Percentiles rank a stretch among this genome's conserved stretches.
phyloP scores from a whole-genome alignment of 345 rosid genomes.

The Erucastrum elatum region DNA sequence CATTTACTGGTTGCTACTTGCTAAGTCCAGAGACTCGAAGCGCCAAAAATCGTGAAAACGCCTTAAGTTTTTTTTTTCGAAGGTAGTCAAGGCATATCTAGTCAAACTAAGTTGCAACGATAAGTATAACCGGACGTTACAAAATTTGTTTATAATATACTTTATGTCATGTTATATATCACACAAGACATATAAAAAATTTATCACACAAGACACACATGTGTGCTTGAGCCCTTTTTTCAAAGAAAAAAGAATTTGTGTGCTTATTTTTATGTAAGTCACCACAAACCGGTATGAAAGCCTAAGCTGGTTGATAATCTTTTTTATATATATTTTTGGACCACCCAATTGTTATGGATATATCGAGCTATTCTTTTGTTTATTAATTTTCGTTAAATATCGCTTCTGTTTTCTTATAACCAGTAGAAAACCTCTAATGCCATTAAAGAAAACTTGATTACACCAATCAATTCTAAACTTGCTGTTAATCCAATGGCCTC shows the following conservation, averaged over 20 bases:
- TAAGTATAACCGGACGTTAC: neutral
- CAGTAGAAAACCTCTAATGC: neutral
- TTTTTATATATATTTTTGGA: neutral
- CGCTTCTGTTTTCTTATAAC: neutral
- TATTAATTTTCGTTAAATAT: neutral
- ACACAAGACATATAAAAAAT: too few relatives aligned
- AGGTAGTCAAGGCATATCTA: neutral
- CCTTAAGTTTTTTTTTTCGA: neutral
- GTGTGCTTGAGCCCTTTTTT: too few relatives aligned
- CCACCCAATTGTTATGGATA: neutral
- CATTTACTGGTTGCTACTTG: neutral
- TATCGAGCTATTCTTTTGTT: neutral
- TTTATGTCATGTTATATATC: too few relatives aligned
- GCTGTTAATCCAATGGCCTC: slow-evolving; percentile 3
- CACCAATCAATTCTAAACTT: slow-evolving; percentile 6
- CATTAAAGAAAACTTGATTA: neutral
- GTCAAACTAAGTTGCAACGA: neutral
- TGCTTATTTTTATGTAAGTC: neutral
- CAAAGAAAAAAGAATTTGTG: neutral
- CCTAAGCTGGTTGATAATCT: neutral
- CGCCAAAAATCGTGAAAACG: neutral
- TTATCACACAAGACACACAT: too few relatives aligned
- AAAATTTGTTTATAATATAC: neutral
- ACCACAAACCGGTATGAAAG: neutral
- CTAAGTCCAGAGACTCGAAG: neutral